These are phyloP conservation scores for Shiraia sp. DNA, from an alignment of 2,329 filamentous ascomycete species.

Conservation along the genomic window DNA sequence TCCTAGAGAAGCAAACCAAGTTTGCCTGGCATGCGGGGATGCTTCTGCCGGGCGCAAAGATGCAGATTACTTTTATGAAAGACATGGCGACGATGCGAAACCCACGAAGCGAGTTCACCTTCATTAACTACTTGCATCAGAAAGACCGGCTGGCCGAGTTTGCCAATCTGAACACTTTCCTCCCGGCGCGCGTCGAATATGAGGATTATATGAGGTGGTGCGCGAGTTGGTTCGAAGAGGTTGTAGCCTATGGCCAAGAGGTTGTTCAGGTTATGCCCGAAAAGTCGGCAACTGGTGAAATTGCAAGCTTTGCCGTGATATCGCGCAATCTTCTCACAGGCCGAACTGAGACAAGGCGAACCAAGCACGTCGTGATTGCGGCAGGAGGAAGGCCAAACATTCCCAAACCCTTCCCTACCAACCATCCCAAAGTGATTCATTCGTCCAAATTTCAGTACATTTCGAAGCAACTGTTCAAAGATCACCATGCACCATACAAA, in stretches of 20 bases:
- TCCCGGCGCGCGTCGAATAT: conserved; percentile 84
- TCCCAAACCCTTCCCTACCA: conserved; percentile 69
- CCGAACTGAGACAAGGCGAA: conserved; percentile 55
- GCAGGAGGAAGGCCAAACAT: conserved; percentile 71
- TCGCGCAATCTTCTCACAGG: conserved; percentile 66
- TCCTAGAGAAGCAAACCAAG: conserved; percentile 79
- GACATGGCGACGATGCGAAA: conserved; percentile 89
- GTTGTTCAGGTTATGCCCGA: conserved; percentile 72
- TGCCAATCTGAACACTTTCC: conserved; percentile 85
- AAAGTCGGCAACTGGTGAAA: conserved; percentile 52
- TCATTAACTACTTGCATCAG: conserved; percentile 88
- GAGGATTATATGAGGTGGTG: conserved; percentile 97
- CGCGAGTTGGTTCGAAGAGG: conserved; percentile 72
- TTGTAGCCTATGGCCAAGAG: conserved; percentile 77
- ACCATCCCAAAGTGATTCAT: conserved; percentile 77
- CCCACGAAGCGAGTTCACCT: conserved; percentile 89
- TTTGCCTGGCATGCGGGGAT: conserved; percentile 97
- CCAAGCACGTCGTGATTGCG: conserved; percentile 72
- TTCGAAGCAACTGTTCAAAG: conserved; percentile 62
- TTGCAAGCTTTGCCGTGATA: conserved; percentile 69
- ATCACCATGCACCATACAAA: conserved; percentile 63
- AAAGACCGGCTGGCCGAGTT: conserved; percentile 85
- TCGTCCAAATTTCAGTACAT: conserved; percentile 81
- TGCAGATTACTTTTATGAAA: conserved; percentile 98
- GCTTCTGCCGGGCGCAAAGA: conserved; percentile 88